Evolutionary conservation across 2,329 filamentous ascomycete genomes (phyloP), one percentile per base, ranked within the genome.

Genomic region (Aspergillus versicolor): DNA sequence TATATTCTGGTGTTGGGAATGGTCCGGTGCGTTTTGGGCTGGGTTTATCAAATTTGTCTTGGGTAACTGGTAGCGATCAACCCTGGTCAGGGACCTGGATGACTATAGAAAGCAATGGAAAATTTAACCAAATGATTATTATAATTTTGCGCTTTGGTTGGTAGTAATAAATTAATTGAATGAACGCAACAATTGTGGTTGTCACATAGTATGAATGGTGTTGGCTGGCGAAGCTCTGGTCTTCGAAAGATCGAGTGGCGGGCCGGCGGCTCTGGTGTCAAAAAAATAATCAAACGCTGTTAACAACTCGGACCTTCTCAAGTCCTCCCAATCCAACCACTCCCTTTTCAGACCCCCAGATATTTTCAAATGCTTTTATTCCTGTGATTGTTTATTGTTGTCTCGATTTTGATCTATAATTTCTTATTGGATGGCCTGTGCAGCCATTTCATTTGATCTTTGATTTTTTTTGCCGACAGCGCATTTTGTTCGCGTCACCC

Each of bases 21-120:
- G 46, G 38, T 50, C 32, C 51, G 40, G 19, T 46, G 50, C 32
- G 38, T 56, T 44, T 22, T 47, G 52, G 58, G 58, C 13, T 41
- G 40, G 54, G 34, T 52, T 52, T 52, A 44, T 43, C 34, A 43
- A 48, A 21, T 42, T 37, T 38, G 40, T 38, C 27, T 40, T 54
- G 47, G 57, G 42, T 22, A 51, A 52, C 27, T 44, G 54, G 37
- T 52, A 57, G 47, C 44, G 54, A 44, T 52, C 46, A 51, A 44
- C 40, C 41, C 41, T 47, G 48, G 50, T 30, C 41, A 42, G 49
- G 52, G 34, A 38, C 19, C 19, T 22, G 34, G 42, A 49, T 43
- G 17, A 21, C 21, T 50, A 57, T 49, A 42, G 11, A 45, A 45
- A 27, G 19, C 50, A 57, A 50, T 54, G 30, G 24, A 17, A 53